phyloP scores from a whole-genome alignment of 1,284 basidiomycete genomes.

The Tremellales sp. region DNA sequence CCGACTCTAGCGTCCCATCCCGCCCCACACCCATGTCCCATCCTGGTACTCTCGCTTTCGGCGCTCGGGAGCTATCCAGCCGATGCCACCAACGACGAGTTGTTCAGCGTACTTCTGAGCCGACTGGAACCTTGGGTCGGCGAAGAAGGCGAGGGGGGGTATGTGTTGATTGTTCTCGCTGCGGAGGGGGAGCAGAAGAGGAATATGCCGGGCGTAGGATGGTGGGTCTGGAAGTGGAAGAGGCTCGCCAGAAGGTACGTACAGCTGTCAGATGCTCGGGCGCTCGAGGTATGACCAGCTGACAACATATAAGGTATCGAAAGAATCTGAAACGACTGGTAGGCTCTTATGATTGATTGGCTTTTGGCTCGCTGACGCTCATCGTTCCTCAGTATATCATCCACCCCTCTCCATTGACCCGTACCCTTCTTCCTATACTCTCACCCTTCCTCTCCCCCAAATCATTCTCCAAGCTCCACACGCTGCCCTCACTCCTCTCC shows the following conservation, averaged over 20 bases:
- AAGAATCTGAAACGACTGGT: constrained; percentile 41
- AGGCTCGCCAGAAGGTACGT: constrained; percentile 35
- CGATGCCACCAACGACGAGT: constrained; percentile 24
- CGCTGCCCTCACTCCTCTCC: constrained; percentile 25
- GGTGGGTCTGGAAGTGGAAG: constrained; percentile 40
- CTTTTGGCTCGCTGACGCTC: background rate
- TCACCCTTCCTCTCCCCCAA: constrained; percentile 39
- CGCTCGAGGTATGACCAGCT: background rate
- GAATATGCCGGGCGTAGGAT: constrained; percentile 29
- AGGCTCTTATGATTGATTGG: constrained; percentile 33
- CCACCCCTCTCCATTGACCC: background rate
- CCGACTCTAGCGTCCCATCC: constrained; percentile 19
- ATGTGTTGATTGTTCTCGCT: constrained; percentile 37
- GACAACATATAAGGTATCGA: constrained; percentile 23
- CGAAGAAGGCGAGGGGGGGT: constrained; percentile 33
- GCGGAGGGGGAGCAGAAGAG: constrained; percentile 23
- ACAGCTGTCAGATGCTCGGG: background rate
- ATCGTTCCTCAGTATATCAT: background rate
- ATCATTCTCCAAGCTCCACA: constrained; percentile 38
- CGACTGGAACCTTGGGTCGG: constrained; percentile 39
- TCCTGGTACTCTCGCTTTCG: constrained; percentile 29
- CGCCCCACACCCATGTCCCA: constrained; percentile 14
- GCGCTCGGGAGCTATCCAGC: constrained; percentile 18
- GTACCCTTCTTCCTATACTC: constrained; percentile 30
- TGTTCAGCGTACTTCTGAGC: constrained; percentile 23